Evolutionary conservation across 2,329 filamentous ascomycete species (phyloP).

Genomic region (Herpotrichia juniperi): DNA sequence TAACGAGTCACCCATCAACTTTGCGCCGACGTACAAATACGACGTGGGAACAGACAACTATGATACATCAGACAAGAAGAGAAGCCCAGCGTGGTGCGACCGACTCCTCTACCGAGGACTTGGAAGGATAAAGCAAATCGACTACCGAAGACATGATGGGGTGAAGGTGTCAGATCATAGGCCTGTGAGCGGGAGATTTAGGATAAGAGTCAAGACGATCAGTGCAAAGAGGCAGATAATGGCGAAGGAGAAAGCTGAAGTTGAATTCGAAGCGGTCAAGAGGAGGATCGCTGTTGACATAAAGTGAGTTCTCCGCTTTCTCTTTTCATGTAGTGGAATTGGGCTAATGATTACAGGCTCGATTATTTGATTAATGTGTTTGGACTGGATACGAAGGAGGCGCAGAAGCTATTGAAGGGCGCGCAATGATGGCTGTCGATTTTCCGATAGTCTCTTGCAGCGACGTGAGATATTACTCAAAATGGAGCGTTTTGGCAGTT

Average conservation of each 20-base stretch:
- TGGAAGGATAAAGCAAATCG: constrained; percentile 82
- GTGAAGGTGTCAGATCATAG: constrained; percentile 90
- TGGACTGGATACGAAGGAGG: constrained; percentile 61
- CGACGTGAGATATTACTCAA: neutral
- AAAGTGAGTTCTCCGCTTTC: no score
- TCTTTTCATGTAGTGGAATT: no score
- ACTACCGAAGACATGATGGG: constrained; percentile 83
- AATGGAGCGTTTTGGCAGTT: constrained; percentile 5
- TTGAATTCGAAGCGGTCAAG: constrained; percentile 75
- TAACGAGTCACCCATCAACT: constrained; percentile 87
- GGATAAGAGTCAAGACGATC: constrained; percentile 83
- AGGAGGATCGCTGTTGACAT: constrained; percentile 71
- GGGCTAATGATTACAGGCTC: constrained; percentile 53
- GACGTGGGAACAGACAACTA: constrained; percentile 95
- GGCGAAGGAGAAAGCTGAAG: constrained; percentile 75
- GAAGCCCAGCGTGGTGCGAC: constrained; percentile 96
- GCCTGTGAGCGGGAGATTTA: constrained; percentile 86
- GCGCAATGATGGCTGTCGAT: constrained; percentile 2
- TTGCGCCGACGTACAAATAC: constrained; percentile 98
- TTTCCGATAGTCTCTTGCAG: neutral
- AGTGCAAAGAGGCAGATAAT: constrained; percentile 67
- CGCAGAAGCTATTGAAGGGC: constrained; percentile 50
- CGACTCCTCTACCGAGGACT: constrained; percentile 84
- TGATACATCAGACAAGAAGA: constrained; percentile 92
- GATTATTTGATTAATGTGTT: constrained; percentile 70